A percentile compares a stretch with the other conserved stretches of the same genome.
phyloP scores from a whole-genome alignment of 1,139 yeast genomes.

The Blastobotrys indianensis region DNA sequence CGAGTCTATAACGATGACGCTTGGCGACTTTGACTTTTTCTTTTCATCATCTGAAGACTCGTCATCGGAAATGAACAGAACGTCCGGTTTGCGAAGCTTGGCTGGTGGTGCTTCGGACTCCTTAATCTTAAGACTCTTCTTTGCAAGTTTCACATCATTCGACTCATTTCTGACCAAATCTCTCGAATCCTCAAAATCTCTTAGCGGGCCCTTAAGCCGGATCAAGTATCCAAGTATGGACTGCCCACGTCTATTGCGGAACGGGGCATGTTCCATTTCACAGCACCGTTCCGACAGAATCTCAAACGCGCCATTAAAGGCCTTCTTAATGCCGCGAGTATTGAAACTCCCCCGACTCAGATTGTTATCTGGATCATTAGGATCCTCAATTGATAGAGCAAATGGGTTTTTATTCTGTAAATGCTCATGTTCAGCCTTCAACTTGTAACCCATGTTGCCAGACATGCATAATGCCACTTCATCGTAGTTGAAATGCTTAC shows the following conservation, averaged over 20 bases:
- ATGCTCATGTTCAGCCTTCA: constrained; percentile 50
- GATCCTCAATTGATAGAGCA: constrained; percentile 80
- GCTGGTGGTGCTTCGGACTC: background rate
- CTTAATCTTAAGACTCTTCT: background rate
- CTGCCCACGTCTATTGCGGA: constrained; percentile 62
- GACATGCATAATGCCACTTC: constrained; percentile 44
- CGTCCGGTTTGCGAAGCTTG: constrained; percentile 1
- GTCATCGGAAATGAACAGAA: constrained; percentile 10
- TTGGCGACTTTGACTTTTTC: background rate
- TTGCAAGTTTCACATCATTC: constrained; percentile 2
- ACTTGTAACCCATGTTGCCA: constrained; percentile 47
- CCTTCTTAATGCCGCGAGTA: constrained; percentile 70
- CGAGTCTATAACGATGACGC: background rate
- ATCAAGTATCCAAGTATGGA: constrained; percentile 79
- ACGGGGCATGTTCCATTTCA: constrained; percentile 48
- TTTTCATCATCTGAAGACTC: background rate
- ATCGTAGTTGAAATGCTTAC: constrained; percentile 85
- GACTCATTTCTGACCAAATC: constrained; percentile 21
- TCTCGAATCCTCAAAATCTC: constrained; percentile 80
- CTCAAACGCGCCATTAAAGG: constrained; percentile 90
- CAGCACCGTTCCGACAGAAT: constrained; percentile 43
- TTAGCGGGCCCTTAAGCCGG: constrained; percentile 63
- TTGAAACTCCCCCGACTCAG: constrained; percentile 84
- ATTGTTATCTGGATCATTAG: constrained; percentile 76
- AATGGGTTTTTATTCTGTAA: constrained; percentile 52